Conservation (phyloP, 2,329 filamentous ascomycete species). For the Curvularia sp. region DNA sequence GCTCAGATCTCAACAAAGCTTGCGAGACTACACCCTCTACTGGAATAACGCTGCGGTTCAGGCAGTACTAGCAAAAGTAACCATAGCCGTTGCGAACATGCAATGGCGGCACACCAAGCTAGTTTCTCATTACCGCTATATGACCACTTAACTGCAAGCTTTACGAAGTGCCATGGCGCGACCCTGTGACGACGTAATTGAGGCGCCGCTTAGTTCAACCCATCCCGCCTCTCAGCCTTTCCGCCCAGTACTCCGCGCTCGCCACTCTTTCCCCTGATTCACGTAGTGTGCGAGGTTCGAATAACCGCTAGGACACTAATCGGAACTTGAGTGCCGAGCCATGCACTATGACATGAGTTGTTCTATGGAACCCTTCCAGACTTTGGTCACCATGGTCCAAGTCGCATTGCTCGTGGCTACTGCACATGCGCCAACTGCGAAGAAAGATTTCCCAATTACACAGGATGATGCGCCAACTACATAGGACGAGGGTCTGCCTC, state of each 20-base stretch:
- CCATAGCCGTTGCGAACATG: background rate
- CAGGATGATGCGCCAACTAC: slow-evolving; percentile 4
- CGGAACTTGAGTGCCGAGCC: slow-evolving; percentile 8
- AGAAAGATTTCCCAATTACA: background rate
- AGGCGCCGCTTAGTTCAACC: background rate
- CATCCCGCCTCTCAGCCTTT: slow-evolving; percentile 1
- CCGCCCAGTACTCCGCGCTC: slow-evolving; percentile 5
- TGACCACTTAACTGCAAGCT: slow-evolving; percentile 4
- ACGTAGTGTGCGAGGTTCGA: background rate
- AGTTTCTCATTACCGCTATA: background rate
- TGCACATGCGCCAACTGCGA: background rate
- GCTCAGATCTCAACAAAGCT: background rate
- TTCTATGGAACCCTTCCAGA: slow-evolving; percentile 1
- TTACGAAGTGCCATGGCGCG: slow-evolving; percentile 3
- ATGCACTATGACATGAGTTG: slow-evolving; percentile 9
- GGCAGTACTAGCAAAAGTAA: background rate
- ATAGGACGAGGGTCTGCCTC: slow-evolving; percentile 1
- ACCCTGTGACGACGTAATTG: slow-evolving; percentile 11
- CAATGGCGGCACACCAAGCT: slow-evolving; percentile 8
- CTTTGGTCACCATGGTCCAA: slow-evolving; percentile 11
- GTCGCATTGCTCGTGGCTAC: background rate
- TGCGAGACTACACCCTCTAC: background rate
- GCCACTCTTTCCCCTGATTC: slow-evolving; percentile 3
- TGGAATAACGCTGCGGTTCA: background rate
- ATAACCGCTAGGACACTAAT: slow-evolving; percentile 4